Base-by-base conservation (phyloP, 352 stramenopile species). In the Phytophthora foliorum region DNA sequence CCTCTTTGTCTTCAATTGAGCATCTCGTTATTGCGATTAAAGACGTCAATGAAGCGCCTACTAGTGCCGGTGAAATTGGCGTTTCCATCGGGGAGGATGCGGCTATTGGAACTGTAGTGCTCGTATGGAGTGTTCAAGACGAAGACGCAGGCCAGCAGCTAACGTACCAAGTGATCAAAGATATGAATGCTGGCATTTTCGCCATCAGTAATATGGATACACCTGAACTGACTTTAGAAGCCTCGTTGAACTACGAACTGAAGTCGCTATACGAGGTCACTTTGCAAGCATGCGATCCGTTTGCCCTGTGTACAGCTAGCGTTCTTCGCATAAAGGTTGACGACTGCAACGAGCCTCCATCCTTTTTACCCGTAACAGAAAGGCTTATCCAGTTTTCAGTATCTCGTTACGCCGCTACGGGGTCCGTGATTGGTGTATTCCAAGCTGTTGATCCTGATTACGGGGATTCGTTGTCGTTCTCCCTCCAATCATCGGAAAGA, bases 31-130 rank as follows among this genome's bases (percentile, higher is more conserved):
- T 69, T 31, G 29, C 44, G 2, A 66, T 76, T 38, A 29, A 50
- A 42, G 69, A 76, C 49, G 25, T 76, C 4, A 76, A 76, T 21
- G 69, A 76, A 19, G 38, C 45, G 36, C 69, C 69, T 16, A 69
- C 48, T 21, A 76, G 69, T 21, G 41, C 13, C 11, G n/a, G 3
- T 19, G 22, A 42, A 24, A 22, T 73, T 17, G 24, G 53, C 32
- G 21, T 72, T 21, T 53, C 21, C 1, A 44, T 76, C 36, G 42
- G 6, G 24, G 69, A 76, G 60, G 48, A 69, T 41, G 19, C 53
- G 14, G 22, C 22, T 13, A 17, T 63, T 49, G 62, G 57, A 55
- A 44, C 44, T 4, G 24, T 42, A 5, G 22, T 73, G 21, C 25
- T 69, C 6, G 24, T 46, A 1, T 76, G 69, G 69, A 45, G 10